phyloP scores from a whole-genome alignment of 1,139 yeast genomes.

The Pichia sp. region DNA sequence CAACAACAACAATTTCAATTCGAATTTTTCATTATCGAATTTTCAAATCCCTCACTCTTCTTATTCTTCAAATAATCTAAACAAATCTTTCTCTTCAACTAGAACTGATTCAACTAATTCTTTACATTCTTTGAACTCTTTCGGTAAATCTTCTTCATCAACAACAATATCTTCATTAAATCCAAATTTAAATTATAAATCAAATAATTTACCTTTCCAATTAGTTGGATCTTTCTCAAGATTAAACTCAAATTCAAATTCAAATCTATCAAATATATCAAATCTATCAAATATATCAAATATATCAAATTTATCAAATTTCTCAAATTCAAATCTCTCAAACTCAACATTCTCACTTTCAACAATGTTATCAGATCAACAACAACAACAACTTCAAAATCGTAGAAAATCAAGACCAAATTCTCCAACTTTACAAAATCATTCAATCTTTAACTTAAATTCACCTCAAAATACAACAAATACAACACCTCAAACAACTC shows the following conservation, averaged over 20 bases:
- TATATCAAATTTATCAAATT: slow-evolving; percentile 2
- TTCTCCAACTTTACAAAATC: slow-evolving; percentile 45
- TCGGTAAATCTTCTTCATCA: slow-evolving; percentile 22
- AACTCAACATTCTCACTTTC: slow-evolving; percentile 23
- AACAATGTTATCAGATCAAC: slow-evolving; percentile 17
- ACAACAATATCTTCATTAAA: slow-evolving; percentile 24
- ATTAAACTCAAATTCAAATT: background rate
- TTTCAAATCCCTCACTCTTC: slow-evolving; percentile 13
- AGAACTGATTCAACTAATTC: slow-evolving; percentile 27
- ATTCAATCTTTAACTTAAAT: slow-evolving; percentile 22
- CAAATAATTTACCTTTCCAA: too few species aligned
- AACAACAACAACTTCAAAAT: slow-evolving; percentile 10
- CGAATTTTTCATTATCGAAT: slow-evolving; percentile 2
- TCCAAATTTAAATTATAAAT: too few species aligned
- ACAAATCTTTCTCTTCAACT: slow-evolving; percentile 23
- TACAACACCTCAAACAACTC: slow-evolving; percentile 28
- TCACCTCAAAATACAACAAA: slow-evolving; percentile 29
- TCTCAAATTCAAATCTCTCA: slow-evolving; percentile 4
- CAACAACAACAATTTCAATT: background rate
- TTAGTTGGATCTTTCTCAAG: too few species aligned
- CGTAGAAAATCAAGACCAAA: slow-evolving; percentile 65
- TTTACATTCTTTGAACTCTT: slow-evolving; percentile 24
- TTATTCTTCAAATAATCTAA: slow-evolving; percentile 11
- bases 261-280: background rate
- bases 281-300: slow-evolving; percentile 1